Evolutionary conservation across 495 filamentous ascomycete genomes (phyloP).

Genomic region (Podospora conica): DNA sequence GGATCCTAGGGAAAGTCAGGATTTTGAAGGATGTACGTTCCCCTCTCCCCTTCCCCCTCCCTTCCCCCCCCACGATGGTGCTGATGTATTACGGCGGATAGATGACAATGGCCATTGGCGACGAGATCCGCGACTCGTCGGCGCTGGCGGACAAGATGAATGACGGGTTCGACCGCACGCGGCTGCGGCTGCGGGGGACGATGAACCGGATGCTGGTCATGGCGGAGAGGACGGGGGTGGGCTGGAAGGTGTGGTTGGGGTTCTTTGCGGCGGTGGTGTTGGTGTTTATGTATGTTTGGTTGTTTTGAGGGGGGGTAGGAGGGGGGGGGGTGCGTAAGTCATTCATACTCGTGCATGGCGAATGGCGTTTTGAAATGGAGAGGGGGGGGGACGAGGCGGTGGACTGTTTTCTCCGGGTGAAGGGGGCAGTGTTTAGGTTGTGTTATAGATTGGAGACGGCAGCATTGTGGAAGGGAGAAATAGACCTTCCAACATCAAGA

Average conservation of each 20-base stretch:
- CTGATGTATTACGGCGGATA: slow-evolving; percentile 24
- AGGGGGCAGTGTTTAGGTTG: no score
- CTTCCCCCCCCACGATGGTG: background rate
- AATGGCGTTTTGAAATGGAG: background rate
- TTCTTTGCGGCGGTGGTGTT: slow-evolving; percentile 78
- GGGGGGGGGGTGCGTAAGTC: background rate
- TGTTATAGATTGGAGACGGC: background rate
- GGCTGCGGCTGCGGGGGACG: slow-evolving; percentile 72
- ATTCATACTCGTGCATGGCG: background rate
- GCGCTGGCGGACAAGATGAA: slow-evolving; percentile 85
- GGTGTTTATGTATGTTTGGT: slow-evolving; percentile 87
- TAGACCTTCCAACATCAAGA: background rate
- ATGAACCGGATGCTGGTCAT: slow-evolving; percentile 97
- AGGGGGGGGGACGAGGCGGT: no score
- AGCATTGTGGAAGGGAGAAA: background rate
- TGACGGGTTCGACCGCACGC: slow-evolving; percentile 79
- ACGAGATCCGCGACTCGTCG: slow-evolving; percentile 84
- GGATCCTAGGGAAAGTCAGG: slow-evolving; percentile 83
- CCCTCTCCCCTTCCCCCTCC: background rate
- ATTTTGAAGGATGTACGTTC: slow-evolving; percentile 81
- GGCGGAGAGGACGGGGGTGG: slow-evolving; percentile 87
- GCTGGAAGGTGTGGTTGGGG: slow-evolving; percentile 86
- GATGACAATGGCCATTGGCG: slow-evolving; percentile 89
- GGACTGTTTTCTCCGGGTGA: background rate
- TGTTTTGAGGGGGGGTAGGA: slow-evolving; percentile 47